A percentile compares a stretch with the other conserved stretches of the same genome.
These are phyloP conservation scores for Claviceps digitariae DNA, from an alignment of 2,329 filamentous ascomycete genomes.

Conservation along the genomic window DNA sequence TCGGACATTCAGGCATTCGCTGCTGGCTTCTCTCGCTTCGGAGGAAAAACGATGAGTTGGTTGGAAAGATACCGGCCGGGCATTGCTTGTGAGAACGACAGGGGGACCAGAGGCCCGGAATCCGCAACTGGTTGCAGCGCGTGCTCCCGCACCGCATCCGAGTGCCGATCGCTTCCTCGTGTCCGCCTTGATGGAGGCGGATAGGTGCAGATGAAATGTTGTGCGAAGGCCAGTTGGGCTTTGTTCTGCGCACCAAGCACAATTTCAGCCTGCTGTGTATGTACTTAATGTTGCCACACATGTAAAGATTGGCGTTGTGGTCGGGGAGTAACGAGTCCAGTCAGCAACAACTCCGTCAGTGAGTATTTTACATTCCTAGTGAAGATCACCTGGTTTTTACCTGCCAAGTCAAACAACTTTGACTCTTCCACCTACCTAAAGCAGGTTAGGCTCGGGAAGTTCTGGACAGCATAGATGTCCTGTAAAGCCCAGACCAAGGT, in stretches of 20 bases:
- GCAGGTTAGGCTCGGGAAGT: slow-evolving; percentile 5
- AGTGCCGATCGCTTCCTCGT: slow-evolving; percentile 6
- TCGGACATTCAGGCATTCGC: neutral
- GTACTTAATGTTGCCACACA: neutral
- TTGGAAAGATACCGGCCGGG: neutral
- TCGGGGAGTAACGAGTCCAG: too few relatives aligned
- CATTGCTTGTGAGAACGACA: neutral
- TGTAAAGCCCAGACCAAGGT: too few relatives aligned
- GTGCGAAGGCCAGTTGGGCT: neutral
- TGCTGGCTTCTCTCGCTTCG: neutral
- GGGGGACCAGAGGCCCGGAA: neutral
- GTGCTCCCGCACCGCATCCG: slow-evolving; percentile 5
- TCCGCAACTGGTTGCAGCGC: neutral
- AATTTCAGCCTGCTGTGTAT: neutral
- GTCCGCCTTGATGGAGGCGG: slow-evolving; percentile 6
- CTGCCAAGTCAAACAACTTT: neutral
- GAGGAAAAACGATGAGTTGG: neutral
- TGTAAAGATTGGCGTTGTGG: neutral
- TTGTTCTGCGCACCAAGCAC: neutral
- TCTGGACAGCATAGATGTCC: neutral
- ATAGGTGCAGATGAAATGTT: slow-evolving; percentile 4
- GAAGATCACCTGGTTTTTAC: neutral
- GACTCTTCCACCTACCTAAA: slow-evolving; percentile 8
- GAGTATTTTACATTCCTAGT: neutral
- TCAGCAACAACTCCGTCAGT: too few relatives aligned